Evolutionary conservation across 2,329 filamentous ascomycete species (phyloP).

Genomic region (Aureobasidium subglaciale): DNA sequence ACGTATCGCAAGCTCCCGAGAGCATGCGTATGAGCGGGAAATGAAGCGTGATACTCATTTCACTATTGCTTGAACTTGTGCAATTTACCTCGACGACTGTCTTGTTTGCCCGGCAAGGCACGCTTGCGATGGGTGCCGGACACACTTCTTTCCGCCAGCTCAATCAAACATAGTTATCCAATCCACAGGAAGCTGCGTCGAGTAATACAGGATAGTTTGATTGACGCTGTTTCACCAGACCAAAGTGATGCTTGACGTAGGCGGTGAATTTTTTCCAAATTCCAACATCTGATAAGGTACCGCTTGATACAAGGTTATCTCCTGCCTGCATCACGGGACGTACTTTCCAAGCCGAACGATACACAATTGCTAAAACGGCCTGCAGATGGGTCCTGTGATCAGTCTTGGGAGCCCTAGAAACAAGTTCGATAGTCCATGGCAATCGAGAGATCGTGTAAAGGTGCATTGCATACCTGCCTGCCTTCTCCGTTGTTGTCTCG

Average conservation of each 20-base stretch:
- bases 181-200: too few species aligned
- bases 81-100: too few species aligned
- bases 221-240: not conserved
- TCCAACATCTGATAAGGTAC: not conserved
- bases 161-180: too few species aligned
- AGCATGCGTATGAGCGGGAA: too few species aligned
- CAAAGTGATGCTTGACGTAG: not conserved
- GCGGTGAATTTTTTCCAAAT: not conserved
- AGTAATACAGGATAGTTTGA: not conserved
- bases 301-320: not conserved
- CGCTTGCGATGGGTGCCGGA: too few species aligned
- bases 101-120: too few species aligned
- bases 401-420: not conserved
- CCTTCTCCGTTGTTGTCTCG: slow-evolving; percentile 4
- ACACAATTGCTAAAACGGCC: not conserved
- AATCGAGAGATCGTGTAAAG: slow-evolving; percentile 1
- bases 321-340: not conserved
- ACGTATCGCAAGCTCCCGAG: too few species aligned
- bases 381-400: not conserved
- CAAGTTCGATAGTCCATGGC: not conserved
- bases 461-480: not conserved
- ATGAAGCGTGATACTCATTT: too few species aligned
- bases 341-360: not conserved
- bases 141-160: too few species aligned
- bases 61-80: too few species aligned